A percentile compares a stretch with the other conserved stretches of the same genome.
phyloP scores from a whole-genome alignment of 176 grass and related monocot genomes.

The Aegilops speltoides region DNA sequence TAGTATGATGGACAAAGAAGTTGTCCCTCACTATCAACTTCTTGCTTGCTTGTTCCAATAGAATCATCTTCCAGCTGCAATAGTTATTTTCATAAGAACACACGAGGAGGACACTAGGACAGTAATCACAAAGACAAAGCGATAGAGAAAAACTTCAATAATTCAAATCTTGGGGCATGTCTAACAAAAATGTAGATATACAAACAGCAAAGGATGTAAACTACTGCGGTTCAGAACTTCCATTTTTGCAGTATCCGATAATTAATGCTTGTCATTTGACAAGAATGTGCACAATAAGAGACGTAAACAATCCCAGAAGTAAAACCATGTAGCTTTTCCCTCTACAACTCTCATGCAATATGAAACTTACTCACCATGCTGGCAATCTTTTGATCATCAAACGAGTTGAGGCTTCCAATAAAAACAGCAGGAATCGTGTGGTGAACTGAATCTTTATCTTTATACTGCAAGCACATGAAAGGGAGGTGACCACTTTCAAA shows the following conservation, averaged over 20 bases:
- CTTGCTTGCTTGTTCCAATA: conserved; percentile 37
- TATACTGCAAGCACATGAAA: conserved; percentile 96
- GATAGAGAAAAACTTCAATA: background rate
- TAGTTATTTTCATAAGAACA: conserved; percentile 27
- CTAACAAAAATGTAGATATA: background rate
- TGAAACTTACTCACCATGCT: conserved; percentile 49
- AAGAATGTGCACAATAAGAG: background rate
- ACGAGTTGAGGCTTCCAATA: conserved; percentile 68
- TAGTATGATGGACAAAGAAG: conserved; percentile 62
- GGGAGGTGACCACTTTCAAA: conserved; percentile 81
- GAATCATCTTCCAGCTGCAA: conserved; percentile 58
- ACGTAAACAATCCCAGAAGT: conserved; percentile 3
- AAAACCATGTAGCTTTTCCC: conserved; percentile 1
- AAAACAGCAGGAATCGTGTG: conserved; percentile 84
- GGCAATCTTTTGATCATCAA: conserved; percentile 60
- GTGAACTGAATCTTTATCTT: conserved; percentile 94
- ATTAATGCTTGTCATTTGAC: background rate
- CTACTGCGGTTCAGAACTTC: background rate
- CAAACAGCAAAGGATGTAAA: conserved; percentile 1
- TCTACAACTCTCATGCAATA: background rate
- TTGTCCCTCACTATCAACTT: conserved; percentile 38
- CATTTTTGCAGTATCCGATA: background rate
- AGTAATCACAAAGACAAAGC: background rate
- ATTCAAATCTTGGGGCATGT: background rate
- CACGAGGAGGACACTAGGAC: background rate